Conservation (phyloP, 2,329 filamentous ascomycete genomes). For the Cercospora sp. region DNA sequence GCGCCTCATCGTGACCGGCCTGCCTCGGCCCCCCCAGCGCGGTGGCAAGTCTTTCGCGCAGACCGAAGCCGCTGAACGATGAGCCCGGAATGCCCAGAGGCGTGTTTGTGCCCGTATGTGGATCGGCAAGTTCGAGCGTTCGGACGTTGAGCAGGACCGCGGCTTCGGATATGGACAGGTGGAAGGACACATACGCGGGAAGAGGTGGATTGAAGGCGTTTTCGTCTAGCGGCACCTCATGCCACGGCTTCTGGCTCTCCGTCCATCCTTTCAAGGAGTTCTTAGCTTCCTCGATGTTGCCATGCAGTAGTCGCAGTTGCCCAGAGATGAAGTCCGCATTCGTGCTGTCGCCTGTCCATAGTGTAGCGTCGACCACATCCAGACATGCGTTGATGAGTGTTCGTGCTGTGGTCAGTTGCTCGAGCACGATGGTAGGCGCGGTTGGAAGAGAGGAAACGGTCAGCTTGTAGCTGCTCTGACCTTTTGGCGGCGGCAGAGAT, state of each 20-base stretch:
- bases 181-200: slow-evolving; percentile 70
- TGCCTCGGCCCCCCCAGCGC: slow-evolving; percentile 46
- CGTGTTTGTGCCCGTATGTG: slow-evolving; percentile 38
- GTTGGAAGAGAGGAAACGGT: slow-evolving; percentile 54
- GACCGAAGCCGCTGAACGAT: slow-evolving; percentile 56
- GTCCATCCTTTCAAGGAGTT: slow-evolving; percentile 58
- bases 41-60: slow-evolving; percentile 56
- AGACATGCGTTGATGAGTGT: slow-evolving; percentile 79
- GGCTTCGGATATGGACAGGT: slow-evolving; percentile 57
- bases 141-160: slow-evolving; percentile 64
- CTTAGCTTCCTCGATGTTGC: slow-evolving; percentile 63
- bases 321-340: slow-evolving; percentile 59
- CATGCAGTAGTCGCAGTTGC: slow-evolving; percentile 59
- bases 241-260: slow-evolving; percentile 55
- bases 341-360: slow-evolving; percentile 67
- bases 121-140: slow-evolving; percentile 59
- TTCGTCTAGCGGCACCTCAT: slow-evolving; percentile 56
- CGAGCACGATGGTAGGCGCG: slow-evolving; percentile 61
- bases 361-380: slow-evolving; percentile 76
- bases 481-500: slow-evolving; percentile 60
- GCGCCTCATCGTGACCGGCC: slow-evolving; percentile 63
- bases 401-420: slow-evolving; percentile 69
- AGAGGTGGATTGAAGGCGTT: slow-evolving; percentile 63
- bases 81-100: slow-evolving; percentile 27
- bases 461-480: slow-evolving; percentile 53